Percentiles rank a stretch among this genome's conserved stretches.
Evolutionary conservation across 768 basidiomycete genomes (phyloP).

Genomic region (Leccinum boreale): DNA sequence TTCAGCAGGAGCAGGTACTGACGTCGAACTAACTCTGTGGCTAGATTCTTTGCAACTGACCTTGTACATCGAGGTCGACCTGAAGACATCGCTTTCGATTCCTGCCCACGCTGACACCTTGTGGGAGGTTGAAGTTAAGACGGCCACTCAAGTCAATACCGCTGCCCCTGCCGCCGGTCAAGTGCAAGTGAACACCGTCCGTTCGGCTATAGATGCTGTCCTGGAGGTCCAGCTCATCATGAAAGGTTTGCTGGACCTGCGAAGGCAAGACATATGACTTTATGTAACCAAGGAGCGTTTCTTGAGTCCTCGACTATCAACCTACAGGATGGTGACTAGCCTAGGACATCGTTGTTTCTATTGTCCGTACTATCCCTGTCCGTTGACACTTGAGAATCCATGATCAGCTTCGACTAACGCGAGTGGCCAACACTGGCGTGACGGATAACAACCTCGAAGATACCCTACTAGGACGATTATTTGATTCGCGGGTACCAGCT

Average conservation of each 20-base stretch:
- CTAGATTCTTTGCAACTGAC: constrained; percentile 4
- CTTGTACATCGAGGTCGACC: constrained; percentile 52
- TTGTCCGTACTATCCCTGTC: background rate
- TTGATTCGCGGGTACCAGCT: background rate
- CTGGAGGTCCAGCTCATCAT: constrained; percentile 79
- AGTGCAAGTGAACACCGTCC: constrained; percentile 67
- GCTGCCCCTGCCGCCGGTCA: constrained; percentile 36
- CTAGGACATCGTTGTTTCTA: background rate
- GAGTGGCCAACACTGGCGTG: too few species aligned
- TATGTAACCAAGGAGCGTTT: background rate
- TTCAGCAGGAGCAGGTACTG: constrained; percentile 76
- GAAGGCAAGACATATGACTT: constrained; percentile 62
- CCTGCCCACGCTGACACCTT: constrained; percentile 77
- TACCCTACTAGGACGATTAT: too few species aligned
- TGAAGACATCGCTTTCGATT: constrained; percentile 69
- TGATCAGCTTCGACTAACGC: background rate
- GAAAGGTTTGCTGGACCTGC: constrained; percentile 79
- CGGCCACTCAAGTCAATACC: constrained; percentile 73
- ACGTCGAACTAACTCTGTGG: constrained; percentile 1
- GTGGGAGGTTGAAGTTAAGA: constrained; percentile 89
- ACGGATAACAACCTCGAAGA: too few species aligned
- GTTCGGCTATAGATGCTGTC: constrained; percentile 65
- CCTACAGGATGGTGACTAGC: background rate
- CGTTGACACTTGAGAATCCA: background rate
- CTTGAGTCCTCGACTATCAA: background rate